Conservation (phyloP, 805 yeast genomes). For the Komagataella pastoris region DNA sequence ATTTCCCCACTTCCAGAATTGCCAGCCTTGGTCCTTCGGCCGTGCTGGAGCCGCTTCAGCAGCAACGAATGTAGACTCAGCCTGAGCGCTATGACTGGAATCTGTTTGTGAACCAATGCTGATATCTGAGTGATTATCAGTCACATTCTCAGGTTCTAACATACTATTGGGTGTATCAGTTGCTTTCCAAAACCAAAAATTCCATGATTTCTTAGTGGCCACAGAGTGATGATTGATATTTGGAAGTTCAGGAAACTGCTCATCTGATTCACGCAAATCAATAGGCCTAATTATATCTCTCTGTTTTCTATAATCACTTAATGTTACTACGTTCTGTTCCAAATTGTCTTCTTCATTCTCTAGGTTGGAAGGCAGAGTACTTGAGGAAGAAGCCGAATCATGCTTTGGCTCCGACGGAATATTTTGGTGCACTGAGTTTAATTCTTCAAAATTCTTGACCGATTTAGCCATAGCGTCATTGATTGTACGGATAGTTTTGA, state of each 20-base stretch:
- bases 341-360: background rate
- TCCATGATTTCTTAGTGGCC: background rate
- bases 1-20: constrained; percentile 9
- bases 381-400: background rate
- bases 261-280: background rate
- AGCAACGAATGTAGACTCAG: background rate
- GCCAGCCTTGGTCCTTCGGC: constrained; percentile 3
- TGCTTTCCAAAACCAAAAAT: background rate
- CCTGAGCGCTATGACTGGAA: background rate
- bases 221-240: background rate
- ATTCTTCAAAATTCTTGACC: background rate
- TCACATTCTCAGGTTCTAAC: background rate
- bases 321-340: background rate
- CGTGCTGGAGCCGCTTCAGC: background rate
- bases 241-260: background rate
- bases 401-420: background rate
- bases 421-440: background rate
- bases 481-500: background rate
- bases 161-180: background rate
- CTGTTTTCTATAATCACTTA: background rate
- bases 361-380: background rate
- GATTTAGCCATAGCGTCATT: background rate
- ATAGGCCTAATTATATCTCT: background rate
- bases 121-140: background rate
- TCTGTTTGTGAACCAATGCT: background rate